phyloP scores from a whole-genome alignment of 352 stramenopile species.

The Pythium oligandrum region DNA sequence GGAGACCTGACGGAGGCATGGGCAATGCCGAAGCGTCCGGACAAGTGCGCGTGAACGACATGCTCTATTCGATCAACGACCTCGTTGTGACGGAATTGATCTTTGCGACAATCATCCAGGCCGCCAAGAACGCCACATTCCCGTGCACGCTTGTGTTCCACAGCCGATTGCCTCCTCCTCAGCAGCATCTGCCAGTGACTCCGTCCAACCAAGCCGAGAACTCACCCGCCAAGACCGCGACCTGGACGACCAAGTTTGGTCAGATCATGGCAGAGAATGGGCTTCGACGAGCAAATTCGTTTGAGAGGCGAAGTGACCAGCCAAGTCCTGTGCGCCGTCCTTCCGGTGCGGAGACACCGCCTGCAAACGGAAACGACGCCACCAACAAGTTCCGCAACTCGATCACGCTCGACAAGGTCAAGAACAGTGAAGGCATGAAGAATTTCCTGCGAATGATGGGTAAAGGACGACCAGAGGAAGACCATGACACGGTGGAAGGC shows the following conservation, averaged over 20 bases:
- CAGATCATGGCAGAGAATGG: slow-evolving; percentile 28
- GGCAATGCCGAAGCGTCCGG: slow-evolving; percentile 52
- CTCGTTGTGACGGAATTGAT: slow-evolving; percentile 46
- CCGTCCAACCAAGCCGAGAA: slow-evolving; percentile 23
- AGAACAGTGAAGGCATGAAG: slow-evolving; percentile 67
- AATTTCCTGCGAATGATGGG: slow-evolving; percentile 75
- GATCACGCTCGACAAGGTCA: slow-evolving; percentile 55
- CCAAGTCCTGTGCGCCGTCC: slow-evolving; percentile 7
- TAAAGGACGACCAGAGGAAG: slow-evolving; percentile 42
- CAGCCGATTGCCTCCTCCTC: slow-evolving; percentile 19
- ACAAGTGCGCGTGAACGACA: slow-evolving; percentile 53
- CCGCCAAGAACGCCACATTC: slow-evolving; percentile 55
- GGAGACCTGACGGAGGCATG: slow-evolving; percentile 45
- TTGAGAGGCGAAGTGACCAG: slow-evolving; percentile 22
- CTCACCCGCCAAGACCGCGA: slow-evolving; percentile 5
- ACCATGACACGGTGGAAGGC: slow-evolving; percentile 42
- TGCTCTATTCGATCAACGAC: slow-evolving; percentile 66
- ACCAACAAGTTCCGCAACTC: slow-evolving; percentile 29
- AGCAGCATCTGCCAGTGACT: slow-evolving; percentile 14
- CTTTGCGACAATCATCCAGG: slow-evolving; percentile 65
- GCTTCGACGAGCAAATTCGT: slow-evolving; percentile 48
- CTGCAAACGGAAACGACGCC: slow-evolving; percentile 24
- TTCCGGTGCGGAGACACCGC: slow-evolving; percentile 17
- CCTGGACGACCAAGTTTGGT: slow-evolving; percentile 46
- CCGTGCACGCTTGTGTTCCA: slow-evolving; percentile 67